Base-by-base conservation (phyloP, 140 eudicot genomes). In the Erigeron philadelphicus region DNA sequence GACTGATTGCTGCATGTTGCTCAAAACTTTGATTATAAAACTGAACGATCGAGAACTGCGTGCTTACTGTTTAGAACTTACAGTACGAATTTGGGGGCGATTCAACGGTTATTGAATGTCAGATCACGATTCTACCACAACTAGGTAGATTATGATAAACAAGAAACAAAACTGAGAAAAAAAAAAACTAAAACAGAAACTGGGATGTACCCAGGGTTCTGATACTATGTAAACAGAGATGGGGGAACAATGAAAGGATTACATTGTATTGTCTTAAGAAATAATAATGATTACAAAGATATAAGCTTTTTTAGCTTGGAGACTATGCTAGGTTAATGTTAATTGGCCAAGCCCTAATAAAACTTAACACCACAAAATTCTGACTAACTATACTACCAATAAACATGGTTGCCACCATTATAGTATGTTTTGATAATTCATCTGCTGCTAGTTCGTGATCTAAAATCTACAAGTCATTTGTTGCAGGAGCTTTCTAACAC, bases 401-500 rank as follows among this genome's bases (percentile, higher is more conserved):
- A 31, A 31, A 31, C 38, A 31, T 31, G 38, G 38, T 31, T 31
- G 38, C 38, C 3, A 31, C 38, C 38, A 45, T 45, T 7, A 45
- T 4, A 7, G 35, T 42, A 47, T 31, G 6, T 12, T 45, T 16
- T 5, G 10, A 31, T 3, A 60, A 45, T 59, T 46, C 35, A 38
- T 53, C 54, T 53, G 67, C 55, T 44, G 55, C 40, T 9, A 16
- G 10, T 64, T 64, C 23, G 15, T 41, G 3, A 23, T 60, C 19
- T 63, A 31, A 31, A 0, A 49, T 12, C 0, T 67, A 11, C 25
- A 12, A 35, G 11, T 6, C 9, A 13, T 58, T 17, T 76, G 50
- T 74, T 62, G 67, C 84, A 84, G 89, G 89, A 78, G 43, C 48
- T 81, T 53, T 81, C 79, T 41, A 69, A 75, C 65, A 59, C 71